Evolutionary conservation across 768 basidiomycete genomes (phyloP).

Genomic region (Kockovaella imperatae): DNA sequence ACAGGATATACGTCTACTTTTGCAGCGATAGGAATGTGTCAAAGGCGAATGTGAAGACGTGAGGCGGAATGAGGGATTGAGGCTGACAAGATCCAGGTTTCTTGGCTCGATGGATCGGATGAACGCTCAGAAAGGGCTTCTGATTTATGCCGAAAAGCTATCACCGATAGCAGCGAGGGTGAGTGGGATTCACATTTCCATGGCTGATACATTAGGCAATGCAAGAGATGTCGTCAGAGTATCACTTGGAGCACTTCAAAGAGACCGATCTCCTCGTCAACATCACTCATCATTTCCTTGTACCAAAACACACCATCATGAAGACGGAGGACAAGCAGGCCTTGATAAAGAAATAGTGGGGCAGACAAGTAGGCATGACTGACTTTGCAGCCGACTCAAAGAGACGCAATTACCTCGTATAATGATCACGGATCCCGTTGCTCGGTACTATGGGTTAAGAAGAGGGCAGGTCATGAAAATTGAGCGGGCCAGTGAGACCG

Average conservation of each 20-base stretch:
- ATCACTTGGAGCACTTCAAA: slow-evolving; percentile 88
- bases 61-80: slow-evolving; percentile 41
- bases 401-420: slow-evolving; percentile 97
- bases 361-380: slow-evolving; percentile 25
- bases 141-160: slow-evolving; percentile 93
- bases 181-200: slow-evolving; percentile 20
- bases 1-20: slow-evolving; percentile 90
- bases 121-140: slow-evolving; percentile 78
- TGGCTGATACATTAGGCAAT: slow-evolving; percentile 60
- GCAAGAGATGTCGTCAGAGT: slow-evolving; percentile 75
- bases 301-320: slow-evolving; percentile 85
- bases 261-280: slow-evolving; percentile 95
- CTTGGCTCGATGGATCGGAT: slow-evolving; percentile 86
- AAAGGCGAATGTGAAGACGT: slow-evolving; percentile 98
- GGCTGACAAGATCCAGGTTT: slow-evolving; percentile 52
- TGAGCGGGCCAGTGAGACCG: slow-evolving; percentile 91
- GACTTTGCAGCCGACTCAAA: slow-evolving; percentile 69
- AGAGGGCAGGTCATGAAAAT: slow-evolving; percentile 98
- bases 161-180: slow-evolving; percentile 95
- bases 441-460: slow-evolving; percentile 90
- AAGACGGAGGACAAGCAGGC: slow-evolving; percentile 74
- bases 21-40: slow-evolving; percentile 92
- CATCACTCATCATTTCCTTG: slow-evolving; percentile 90
- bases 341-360: slow-evolving; percentile 87
- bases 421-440: slow-evolving; percentile 93